Percentiles rank a stretch among this genome's conserved stretches.
Evolutionary conservation across 305 asterid species (phyloP).

Genomic region (Ruellia speciosa): DNA sequence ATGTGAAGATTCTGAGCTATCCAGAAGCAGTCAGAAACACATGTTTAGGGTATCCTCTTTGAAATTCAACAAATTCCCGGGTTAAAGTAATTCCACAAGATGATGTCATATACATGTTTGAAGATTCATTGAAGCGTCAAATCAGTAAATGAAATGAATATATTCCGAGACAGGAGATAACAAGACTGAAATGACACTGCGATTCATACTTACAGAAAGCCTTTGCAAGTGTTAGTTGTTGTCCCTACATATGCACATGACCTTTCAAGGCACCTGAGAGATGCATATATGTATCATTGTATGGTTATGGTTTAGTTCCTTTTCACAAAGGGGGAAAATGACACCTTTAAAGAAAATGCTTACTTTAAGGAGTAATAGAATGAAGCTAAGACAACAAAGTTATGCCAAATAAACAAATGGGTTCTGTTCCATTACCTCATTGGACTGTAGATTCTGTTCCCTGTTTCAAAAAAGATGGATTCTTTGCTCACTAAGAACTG

Average conservation of each 20-base stretch:
- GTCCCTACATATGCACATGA: slow-evolving; percentile 7
- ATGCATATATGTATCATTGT: background rate
- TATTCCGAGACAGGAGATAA: slow-evolving; percentile 16
- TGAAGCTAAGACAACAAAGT: background rate
- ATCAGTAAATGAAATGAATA: slow-evolving; percentile 11
- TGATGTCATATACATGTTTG: slow-evolving; percentile 17
- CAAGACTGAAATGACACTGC: slow-evolving; percentile 14
- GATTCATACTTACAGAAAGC: slow-evolving; percentile 6
- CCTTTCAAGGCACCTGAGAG: slow-evolving; percentile 16
- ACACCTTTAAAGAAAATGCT: background rate
- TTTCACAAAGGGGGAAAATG: background rate
- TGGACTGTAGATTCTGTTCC: slow-evolving; percentile 1
- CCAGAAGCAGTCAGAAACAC: slow-evolving; percentile 17
- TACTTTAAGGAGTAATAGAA: background rate
- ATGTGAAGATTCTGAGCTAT: slow-evolving; percentile 22
- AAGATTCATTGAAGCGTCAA: background rate
- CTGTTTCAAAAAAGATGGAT: slow-evolving; percentile 13
- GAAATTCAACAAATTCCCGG: slow-evolving; percentile 12
- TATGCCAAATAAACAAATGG: slow-evolving; percentile 9
- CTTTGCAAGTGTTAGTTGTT: slow-evolving; percentile 4
- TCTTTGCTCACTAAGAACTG: slow-evolving; percentile 16
- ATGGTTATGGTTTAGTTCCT: background rate
- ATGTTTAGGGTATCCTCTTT: slow-evolving; percentile 16
- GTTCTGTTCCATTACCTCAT: background rate
- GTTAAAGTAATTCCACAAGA: slow-evolving; percentile 6